phyloP scores from a whole-genome alignment of 1,139 yeast genomes.

The Blastobotrys elegans region DNA sequence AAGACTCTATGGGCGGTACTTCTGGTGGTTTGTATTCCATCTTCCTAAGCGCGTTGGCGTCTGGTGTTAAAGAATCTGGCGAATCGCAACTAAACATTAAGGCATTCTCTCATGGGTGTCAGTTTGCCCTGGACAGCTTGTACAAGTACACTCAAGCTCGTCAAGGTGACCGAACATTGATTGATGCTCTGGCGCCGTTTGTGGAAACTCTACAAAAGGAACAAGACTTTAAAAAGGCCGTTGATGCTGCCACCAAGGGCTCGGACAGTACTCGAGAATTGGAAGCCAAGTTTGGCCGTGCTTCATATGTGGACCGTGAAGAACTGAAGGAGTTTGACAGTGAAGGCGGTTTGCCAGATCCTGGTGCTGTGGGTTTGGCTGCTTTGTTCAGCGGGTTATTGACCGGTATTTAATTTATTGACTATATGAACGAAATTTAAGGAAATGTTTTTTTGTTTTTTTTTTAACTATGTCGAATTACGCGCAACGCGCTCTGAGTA shows the following conservation, averaged over 20 bases:
- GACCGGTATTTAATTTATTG: conserved; percentile 14
- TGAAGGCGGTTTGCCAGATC: conserved; percentile 68
- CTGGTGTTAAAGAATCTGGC: conserved; percentile 39
- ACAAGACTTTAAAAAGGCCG: conserved; percentile 53
- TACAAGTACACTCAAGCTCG: conserved; percentile 85
- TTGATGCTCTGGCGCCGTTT: conserved; percentile 86
- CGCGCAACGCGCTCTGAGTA: no score
- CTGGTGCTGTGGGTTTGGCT: conserved; percentile 63
- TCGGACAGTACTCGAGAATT: conserved; percentile 69
- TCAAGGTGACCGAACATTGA: conserved; percentile 81
- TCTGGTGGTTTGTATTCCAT: conserved; percentile 92
- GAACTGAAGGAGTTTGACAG: conserved; percentile 41
- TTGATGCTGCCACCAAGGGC: conserved; percentile 64
- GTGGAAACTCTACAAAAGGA: conserved; percentile 53
- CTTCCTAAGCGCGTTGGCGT: conserved; percentile 62
- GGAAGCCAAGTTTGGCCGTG: conserved; percentile 88
- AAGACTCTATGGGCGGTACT: conserved; percentile 93
- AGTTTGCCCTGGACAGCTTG: conserved; percentile 54
- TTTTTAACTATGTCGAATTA: no score
- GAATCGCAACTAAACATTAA: conserved; percentile 32
- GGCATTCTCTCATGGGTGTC: conserved; percentile 42
- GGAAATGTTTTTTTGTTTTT: no score
- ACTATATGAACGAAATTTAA: no score
- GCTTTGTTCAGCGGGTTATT: conserved; percentile 30
- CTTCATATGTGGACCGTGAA: conserved; percentile 74